Conservation (phyloP, 495 filamentous ascomycete species). For the Xylaria intraflava region DNA sequence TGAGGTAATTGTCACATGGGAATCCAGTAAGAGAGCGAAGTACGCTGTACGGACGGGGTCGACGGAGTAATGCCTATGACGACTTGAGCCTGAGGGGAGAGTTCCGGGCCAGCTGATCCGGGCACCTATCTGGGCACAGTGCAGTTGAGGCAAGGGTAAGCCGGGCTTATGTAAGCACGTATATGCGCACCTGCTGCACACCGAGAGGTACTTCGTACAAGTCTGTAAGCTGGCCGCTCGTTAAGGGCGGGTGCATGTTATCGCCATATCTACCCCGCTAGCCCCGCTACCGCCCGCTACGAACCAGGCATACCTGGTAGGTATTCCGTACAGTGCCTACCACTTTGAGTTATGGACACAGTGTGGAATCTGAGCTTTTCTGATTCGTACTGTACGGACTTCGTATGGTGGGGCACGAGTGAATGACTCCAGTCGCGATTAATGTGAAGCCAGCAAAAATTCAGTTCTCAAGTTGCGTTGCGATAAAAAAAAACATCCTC, state of each 20-base stretch:
- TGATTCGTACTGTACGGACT: not conserved
- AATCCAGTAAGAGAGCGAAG: not conserved
- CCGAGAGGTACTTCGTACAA: no score
- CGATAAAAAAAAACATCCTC: not conserved
- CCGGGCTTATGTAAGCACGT: no score
- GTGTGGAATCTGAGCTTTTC: no score
- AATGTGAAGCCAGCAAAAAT: constrained; percentile 10
- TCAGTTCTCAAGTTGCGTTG: not conserved
- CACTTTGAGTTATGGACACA: no score
- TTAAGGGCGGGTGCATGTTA: no score
- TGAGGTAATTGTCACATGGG: constrained; percentile 12
- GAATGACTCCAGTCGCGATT: constrained; percentile 19
- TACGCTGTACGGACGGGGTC: not conserved
- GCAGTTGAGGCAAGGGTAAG: not conserved
- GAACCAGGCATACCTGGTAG: no score
- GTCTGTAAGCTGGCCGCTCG: no score
- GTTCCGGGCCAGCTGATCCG: not conserved
- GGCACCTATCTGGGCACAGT: not conserved
- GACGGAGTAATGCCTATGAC: not conserved
- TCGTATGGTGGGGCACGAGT: constrained; percentile 27
- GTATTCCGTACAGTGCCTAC: no score
- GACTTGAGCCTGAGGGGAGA: not conserved
- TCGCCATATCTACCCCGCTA: not conserved
- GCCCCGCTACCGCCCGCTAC: not conserved
- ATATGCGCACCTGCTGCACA: no score